Base-by-base conservation (phyloP, 2,329 filamentous ascomycete genomes). In the Pseudopithomyces chartarum region DNA sequence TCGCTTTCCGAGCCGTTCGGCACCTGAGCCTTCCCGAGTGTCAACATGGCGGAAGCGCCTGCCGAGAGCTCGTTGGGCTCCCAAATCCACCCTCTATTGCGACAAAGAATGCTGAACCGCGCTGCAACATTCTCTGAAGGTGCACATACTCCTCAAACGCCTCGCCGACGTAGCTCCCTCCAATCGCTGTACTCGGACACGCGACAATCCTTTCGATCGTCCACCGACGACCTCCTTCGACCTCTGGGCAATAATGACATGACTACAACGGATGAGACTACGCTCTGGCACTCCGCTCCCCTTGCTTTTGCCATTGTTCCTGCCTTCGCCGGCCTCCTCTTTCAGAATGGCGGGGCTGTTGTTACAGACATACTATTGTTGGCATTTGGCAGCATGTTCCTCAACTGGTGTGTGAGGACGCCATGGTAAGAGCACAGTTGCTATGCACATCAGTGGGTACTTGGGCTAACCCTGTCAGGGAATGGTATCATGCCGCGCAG, bases 331-430 rank as follows among this genome's bases (percentile, higher is more conserved):
- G 94, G 93, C 0, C 77, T 96, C 47, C 80, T 97, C 55, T 96
- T 97, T 73, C 85, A 90, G 58, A 90, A 96, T 78, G 94, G 94
- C 12, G 89, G 88, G 65, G 85, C 89, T 0, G 83, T 97, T 59
- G 86, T 93, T 53, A 97, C 92, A 0, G 94, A 98, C 75, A 78
- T 96, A 26, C 89, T 95, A 66, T 81, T 98, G 33, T 78, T 98
- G 32, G 87, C 85, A 2, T 76, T 98, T 59, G 90, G 91, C 2
- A 91, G 89, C 4, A 84, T 97, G 43, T 96, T 97, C 68, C 80
- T 98, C 59, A 93, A 97, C 73, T 97, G 92, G 91, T 93, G 91
- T 47, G 89, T 97, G 42, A 89, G 91, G 54, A 82, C 95, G 63
- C 94, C 94, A 65, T 98, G 94, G 93, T 93, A 80, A 72, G 84